Conservation (phyloP, 805 yeast genomes). For the Helenozyma rhizophorensis region DNA sequence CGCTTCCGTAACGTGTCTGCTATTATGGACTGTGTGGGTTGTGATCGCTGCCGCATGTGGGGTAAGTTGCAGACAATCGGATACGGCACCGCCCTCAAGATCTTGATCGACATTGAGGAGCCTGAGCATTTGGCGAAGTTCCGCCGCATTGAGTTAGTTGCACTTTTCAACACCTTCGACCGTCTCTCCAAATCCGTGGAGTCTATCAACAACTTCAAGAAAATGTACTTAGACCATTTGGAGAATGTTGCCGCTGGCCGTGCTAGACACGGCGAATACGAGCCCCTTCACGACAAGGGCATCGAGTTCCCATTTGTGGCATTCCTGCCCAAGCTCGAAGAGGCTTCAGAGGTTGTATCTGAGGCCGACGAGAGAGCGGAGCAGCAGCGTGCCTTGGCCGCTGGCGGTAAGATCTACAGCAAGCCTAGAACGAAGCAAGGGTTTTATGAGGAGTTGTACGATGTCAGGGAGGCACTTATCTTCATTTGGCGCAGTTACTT, state of each 20-base stretch:
- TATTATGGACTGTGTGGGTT: conserved; percentile 97
- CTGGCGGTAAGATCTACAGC: conserved; percentile 7
- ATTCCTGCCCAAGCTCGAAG: conserved; percentile 5
- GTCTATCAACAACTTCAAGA: conserved; percentile 68
- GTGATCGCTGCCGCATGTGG: conserved; percentile 97
- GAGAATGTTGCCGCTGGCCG: conserved; percentile 37
- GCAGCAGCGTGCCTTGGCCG: conserved; percentile 1
- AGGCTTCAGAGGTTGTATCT: background rate
- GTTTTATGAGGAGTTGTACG: conserved; percentile 42
- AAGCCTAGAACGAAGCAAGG: conserved; percentile 5
- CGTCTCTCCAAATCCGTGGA: conserved; percentile 80
- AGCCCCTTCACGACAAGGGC: conserved; percentile 27
- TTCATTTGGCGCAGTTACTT: conserved; percentile 66
- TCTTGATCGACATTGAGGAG: conserved; percentile 71
- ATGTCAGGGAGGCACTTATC: conserved; percentile 54
- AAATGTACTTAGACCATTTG: conserved; percentile 42
- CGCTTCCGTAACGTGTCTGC: conserved; percentile 87
- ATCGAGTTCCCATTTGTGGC: conserved; percentile 37
- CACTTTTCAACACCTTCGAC: conserved; percentile 88
- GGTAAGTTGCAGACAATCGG: conserved; percentile 97
- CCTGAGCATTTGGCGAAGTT: conserved; percentile 54
- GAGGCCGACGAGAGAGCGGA: background rate
- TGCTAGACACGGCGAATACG: conserved; percentile 39
- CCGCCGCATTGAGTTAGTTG: conserved; percentile 80
- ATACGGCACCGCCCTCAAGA: conserved; percentile 92